phyloP scores from a whole-genome alignment of 1,139 yeast genomes.

The Scheffersomyces titani region DNA sequence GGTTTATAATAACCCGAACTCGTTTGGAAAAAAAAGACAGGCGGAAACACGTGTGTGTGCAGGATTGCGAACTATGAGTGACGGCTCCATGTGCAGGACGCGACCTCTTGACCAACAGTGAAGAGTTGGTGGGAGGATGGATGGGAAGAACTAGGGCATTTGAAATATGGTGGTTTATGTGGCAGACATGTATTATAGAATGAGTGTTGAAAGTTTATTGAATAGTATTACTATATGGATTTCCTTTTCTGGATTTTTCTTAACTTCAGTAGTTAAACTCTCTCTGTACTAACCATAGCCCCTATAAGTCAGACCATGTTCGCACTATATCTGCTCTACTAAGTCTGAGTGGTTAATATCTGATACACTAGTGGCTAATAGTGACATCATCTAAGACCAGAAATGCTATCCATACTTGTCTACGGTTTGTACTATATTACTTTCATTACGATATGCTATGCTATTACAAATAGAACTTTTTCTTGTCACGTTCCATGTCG shows the following conservation, averaged over 20 bases:
- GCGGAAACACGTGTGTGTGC: neutral
- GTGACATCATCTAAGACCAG: too few relatives aligned
- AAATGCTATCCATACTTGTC: neutral
- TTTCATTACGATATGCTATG: neutral
- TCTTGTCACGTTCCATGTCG: constrained; percentile 95
- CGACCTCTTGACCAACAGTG: too few relatives aligned
- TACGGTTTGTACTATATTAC: neutral
- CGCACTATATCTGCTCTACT: neutral
- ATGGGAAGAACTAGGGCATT: neutral
- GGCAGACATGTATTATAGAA: neutral
- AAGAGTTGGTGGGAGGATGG: neutral
- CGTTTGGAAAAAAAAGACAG: neutral
- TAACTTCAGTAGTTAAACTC: neutral
- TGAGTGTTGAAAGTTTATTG: neutral
- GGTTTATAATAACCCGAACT: neutral
- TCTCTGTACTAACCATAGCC: neutral
- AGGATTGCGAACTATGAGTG: neutral
- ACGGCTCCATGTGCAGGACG: neutral
- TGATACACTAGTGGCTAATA: too few relatives aligned
- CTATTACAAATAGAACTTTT: constrained; percentile 74
- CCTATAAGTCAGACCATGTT: neutral
- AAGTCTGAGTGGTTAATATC: neutral
- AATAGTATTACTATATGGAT: neutral
- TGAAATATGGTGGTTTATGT: neutral
- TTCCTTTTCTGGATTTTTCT: neutral